Evolutionary conservation across 495 filamentous ascomycete species (phyloP).

Genomic region (Xylaria telfairii): DNA sequence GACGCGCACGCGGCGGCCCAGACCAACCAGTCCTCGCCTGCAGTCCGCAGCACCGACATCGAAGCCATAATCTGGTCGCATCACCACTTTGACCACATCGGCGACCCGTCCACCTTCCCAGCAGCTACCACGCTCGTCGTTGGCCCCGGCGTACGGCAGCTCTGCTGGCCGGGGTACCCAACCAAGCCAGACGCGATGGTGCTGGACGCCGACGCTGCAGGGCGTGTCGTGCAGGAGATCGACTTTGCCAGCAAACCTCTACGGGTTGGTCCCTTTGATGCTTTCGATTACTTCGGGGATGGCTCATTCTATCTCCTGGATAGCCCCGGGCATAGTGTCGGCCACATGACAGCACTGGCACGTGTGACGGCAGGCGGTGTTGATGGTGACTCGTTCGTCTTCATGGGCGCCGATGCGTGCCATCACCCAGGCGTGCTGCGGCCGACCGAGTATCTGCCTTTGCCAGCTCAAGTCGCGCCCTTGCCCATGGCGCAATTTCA

Average conservation of each 20-base stretch:
- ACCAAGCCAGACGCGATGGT: slow-evolving; percentile 44
- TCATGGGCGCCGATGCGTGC: slow-evolving; percentile 60
- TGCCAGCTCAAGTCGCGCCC: background rate
- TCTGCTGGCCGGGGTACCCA: slow-evolving; percentile 55
- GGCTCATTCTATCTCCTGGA: slow-evolving; percentile 61
- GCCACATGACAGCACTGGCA: slow-evolving; percentile 59
- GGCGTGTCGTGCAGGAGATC: slow-evolving; percentile 42
- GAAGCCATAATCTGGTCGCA: slow-evolving; percentile 57
- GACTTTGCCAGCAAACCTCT: slow-evolving; percentile 37
- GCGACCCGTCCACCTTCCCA: slow-evolving; percentile 58
- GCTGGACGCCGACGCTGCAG: slow-evolving; percentile 47
- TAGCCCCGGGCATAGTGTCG: slow-evolving; percentile 56
- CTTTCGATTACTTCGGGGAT: slow-evolving; percentile 64
- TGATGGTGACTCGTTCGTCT: slow-evolving; percentile 58
- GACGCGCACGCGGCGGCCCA: slow-evolving; percentile 34
- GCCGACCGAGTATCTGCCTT: slow-evolving; percentile 51
- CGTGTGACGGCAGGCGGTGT: slow-evolving; percentile 45
- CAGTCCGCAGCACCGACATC: slow-evolving; percentile 32
- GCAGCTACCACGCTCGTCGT: slow-evolving; percentile 56
- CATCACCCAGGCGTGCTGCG: slow-evolving; percentile 58
- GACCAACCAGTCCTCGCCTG: too few relatives aligned
- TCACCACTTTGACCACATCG: slow-evolving; percentile 59
- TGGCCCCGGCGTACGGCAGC: slow-evolving; percentile 58
- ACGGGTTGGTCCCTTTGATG: slow-evolving; percentile 52
- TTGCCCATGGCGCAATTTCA: slow-evolving; percentile 43